Evolutionary conservation across 2,329 filamentous ascomycete genomes (phyloP).

Genomic region (Trichoderma cornu-damae): DNA sequence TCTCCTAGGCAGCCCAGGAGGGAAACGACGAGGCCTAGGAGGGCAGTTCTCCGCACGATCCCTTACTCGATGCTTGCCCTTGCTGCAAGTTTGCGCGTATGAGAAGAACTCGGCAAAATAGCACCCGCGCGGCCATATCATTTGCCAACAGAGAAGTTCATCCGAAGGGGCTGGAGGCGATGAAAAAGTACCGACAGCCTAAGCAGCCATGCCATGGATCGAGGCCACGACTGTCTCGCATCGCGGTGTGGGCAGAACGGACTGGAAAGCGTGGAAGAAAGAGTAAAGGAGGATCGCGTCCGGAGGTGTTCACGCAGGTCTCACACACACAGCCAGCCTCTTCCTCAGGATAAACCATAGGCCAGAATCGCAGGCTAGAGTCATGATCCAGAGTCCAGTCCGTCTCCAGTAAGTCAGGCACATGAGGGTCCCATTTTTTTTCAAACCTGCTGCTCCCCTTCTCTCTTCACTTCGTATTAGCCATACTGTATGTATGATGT

Average conservation of each 20-base stretch:
- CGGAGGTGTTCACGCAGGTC: conserved; percentile 7
- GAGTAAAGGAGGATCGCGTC: not conserved
- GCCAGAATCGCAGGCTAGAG: not conserved
- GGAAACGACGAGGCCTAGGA: not conserved
- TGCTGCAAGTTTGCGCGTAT: not conserved
- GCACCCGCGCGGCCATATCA: too few relatives aligned
- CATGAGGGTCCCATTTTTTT: not conserved
- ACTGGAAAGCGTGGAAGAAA: not conserved
- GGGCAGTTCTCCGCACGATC: not conserved
- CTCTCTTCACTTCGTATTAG: too few relatives aligned
- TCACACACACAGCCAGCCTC: conserved; percentile 10
- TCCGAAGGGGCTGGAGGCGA: not conserved
- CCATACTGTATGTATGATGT: too few relatives aligned
- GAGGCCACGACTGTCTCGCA: conserved; percentile 6
- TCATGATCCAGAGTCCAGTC: not conserved
- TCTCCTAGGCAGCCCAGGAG: not conserved
- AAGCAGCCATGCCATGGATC: not conserved
- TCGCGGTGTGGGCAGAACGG: not conserved
- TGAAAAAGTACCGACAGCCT: not conserved
- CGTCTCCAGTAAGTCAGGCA: not conserved
- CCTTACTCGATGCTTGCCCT: not conserved
- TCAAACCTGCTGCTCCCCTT: not conserved
- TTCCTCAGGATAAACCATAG: not conserved
- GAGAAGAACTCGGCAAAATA: not conserved
- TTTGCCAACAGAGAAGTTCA: too few relatives aligned